phyloP scores from a whole-genome alignment of 2,329 filamentous ascomycete genomes.

The Fusarium sp. region DNA sequence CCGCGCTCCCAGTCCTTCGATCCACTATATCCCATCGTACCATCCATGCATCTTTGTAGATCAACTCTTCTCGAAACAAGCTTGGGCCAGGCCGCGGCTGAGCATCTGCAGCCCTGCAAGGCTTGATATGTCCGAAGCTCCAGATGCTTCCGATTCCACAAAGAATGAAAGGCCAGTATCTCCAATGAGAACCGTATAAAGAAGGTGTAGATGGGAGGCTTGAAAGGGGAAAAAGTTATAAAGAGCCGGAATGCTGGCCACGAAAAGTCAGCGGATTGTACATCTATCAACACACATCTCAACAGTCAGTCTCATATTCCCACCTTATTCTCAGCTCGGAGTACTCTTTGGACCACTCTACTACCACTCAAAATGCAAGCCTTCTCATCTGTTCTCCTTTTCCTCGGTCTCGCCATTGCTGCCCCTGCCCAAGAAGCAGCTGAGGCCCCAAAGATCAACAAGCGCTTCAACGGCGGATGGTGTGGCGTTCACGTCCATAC shows the following conservation, averaged over 20 bases:
- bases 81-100: background rate
- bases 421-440: background rate
- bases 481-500: background rate
- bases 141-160: background rate
- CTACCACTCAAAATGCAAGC: background rate
- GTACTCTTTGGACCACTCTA: background rate
- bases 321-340: background rate
- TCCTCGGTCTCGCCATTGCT: background rate
- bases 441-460: background rate
- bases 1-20: background rate
- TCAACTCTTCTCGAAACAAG: background rate
- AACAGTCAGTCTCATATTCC: background rate
- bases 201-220: background rate
- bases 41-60: background rate
- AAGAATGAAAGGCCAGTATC: background rate
- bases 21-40: background rate
- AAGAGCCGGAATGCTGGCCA: background rate
- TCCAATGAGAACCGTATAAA: background rate
- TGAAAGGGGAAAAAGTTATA: background rate
- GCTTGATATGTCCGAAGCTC: background rate
- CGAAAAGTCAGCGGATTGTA: background rate
- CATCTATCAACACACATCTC: background rate
- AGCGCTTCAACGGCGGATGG: slow-evolving; percentile 1
- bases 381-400: background rate
- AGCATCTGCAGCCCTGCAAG: background rate